Conservation (phyloP, 2,329 filamentous ascomycete species). For the Talaromyces marneffei region DNA sequence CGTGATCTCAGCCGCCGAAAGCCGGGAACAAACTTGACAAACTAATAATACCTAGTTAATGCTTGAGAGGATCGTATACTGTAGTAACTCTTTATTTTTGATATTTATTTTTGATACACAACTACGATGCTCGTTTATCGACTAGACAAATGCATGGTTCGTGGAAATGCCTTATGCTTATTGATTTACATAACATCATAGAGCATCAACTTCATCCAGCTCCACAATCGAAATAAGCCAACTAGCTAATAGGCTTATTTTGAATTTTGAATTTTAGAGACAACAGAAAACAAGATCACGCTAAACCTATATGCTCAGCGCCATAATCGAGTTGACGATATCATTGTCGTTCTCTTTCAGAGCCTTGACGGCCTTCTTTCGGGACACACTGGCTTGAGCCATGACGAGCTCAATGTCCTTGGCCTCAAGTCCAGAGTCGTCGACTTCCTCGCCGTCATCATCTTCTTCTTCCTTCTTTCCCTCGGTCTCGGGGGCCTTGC, state of each 20-base stretch:
- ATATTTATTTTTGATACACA: neutral
- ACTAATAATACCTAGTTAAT: neutral
- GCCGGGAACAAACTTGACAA: slow-evolving; percentile 5
- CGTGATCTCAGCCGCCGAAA: slow-evolving; percentile 11
- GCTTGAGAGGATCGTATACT: too few species aligned
- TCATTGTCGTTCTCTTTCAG: slow-evolving; percentile 97
- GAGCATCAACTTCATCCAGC: neutral
- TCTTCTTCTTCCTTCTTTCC: slow-evolving; percentile 70
- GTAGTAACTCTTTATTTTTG: too few species aligned
- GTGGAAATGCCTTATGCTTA: neutral
- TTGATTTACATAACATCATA: slow-evolving; percentile 2
- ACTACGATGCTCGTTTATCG: too few species aligned
- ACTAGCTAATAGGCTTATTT: neutral
- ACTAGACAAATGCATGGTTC: neutral
- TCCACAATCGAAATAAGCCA: neutral
- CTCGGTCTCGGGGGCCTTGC: slow-evolving; percentile 58
- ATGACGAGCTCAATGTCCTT: slow-evolving; percentile 99
- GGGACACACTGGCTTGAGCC: slow-evolving; percentile 91
- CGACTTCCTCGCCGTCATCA: slow-evolving; percentile 92
- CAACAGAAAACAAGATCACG: slow-evolving; percentile 6
- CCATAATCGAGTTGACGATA: slow-evolving; percentile 99
- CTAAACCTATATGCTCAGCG: slow-evolving; percentile 67
- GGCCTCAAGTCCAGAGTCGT: slow-evolving; percentile 88
- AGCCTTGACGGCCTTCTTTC: slow-evolving; percentile 98
- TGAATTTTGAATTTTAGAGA: neutral